These are phyloP conservation scores for Teratosphaeria pseudoeucalypti DNA, from an alignment of 2,329 filamentous ascomycete species.

Conservation along the genomic window DNA sequence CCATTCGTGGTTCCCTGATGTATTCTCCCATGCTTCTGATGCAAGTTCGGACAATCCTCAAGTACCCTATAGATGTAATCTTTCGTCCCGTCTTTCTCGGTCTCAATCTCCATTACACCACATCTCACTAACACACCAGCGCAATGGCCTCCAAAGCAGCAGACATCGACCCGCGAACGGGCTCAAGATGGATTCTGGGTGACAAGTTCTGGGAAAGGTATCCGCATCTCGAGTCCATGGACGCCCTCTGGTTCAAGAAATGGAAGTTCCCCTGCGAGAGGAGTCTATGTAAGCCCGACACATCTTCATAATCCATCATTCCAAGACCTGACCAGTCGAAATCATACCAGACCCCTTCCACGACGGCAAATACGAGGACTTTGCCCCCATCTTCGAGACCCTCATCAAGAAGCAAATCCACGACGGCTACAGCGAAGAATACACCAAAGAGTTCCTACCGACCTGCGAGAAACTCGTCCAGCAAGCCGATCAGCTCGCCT, in stretches of 20 bases:
- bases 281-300: slow-evolving; percentile 9
- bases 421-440: slow-evolving; percentile 29
- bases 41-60: neutral
- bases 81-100: neutral
- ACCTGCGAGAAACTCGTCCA: slow-evolving; percentile 23
- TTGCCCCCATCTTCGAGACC: slow-evolving; percentile 28
- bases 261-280: slow-evolving; percentile 26
- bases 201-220: slow-evolving; percentile 38
- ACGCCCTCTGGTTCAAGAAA: slow-evolving; percentile 39
- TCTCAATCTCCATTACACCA: neutral
- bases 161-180: slow-evolving; percentile 21
- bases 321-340: slow-evolving; percentile 7
- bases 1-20: neutral
- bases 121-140: neutral
- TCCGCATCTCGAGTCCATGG: slow-evolving; percentile 50
- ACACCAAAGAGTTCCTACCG: slow-evolving; percentile 28
- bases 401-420: slow-evolving; percentile 28
- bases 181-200: slow-evolving; percentile 31
- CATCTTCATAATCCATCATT: neutral
- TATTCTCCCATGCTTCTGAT: neutral
- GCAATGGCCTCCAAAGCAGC: neutral
- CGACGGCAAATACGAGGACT: slow-evolving; percentile 29
- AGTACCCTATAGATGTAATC: neutral
- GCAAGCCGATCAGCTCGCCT: slow-evolving; percentile 16
- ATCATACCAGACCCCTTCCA: slow-evolving; percentile 20